These are phyloP conservation scores for Phylloporus sp. DNA, from an alignment of 768 basidiomycete species.

Conservation along the genomic window DNA sequence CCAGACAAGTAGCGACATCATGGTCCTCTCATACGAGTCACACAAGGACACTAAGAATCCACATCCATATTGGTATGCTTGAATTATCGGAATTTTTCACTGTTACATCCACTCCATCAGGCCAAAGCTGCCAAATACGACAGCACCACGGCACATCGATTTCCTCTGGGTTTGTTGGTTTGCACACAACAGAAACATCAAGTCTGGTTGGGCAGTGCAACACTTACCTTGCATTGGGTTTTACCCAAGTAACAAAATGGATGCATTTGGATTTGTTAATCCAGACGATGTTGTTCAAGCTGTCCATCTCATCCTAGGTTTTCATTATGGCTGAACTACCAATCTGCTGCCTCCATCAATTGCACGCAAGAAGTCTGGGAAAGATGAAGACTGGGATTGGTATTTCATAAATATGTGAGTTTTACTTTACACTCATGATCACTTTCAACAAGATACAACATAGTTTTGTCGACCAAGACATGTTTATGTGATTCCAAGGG, in stretches of 20 bases:
- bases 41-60: too few relatives aligned
- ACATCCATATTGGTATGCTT: too few relatives aligned
- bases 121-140: too few relatives aligned
- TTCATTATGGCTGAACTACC: constrained; percentile 23
- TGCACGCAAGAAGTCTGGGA: constrained; percentile 5
- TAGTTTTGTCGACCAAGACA: background rate
- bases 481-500: background rate
- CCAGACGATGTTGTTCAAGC: constrained; percentile 37
- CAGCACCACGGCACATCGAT: too few relatives aligned
- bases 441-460: background rate
- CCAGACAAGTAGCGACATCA: too few relatives aligned
- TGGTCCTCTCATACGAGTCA: too few relatives aligned
- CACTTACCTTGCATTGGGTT: constrained; percentile 31
- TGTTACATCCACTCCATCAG: too few relatives aligned
- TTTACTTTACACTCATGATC: background rate
- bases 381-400: constrained; percentile 28
- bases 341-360: constrained; percentile 6
- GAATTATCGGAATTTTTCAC: too few relatives aligned
- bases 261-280: constrained; percentile 45
- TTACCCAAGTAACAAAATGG: constrained; percentile 22
- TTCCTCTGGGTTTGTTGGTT: background rate
- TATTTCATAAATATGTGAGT: constrained; percentile 8
- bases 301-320: constrained; percentile 43
- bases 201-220: too few relatives aligned
- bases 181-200: background rate